These are phyloP conservation scores for Aquilaria yunnanensis DNA, from an alignment of 345 rosid genomes.

Conservation along the genomic window DNA sequence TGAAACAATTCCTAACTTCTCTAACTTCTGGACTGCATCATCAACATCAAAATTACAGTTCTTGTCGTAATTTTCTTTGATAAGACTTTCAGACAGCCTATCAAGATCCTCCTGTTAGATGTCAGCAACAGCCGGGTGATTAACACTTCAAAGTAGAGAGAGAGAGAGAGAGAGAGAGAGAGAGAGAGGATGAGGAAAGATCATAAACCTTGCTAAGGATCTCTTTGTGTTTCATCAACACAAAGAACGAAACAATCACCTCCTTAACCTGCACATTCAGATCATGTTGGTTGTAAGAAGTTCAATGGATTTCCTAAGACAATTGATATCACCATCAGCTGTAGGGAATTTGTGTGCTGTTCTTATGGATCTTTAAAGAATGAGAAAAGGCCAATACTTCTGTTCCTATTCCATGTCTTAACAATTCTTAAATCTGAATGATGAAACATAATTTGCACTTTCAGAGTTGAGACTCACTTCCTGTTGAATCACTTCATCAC, in stretches of 20 bases:
- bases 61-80: constrained; percentile 47
- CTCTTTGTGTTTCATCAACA: constrained; percentile 55
- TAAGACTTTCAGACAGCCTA: constrained; percentile 45
- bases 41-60: constrained; percentile 74
- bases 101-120: constrained; percentile 40
- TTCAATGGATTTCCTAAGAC: not conserved
- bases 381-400: no score
- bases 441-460: not conserved
- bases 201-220: constrained; percentile 35
- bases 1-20: constrained; percentile 55
- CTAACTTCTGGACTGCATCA: constrained; percentile 62
- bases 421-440: not conserved
- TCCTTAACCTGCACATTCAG: constrained; percentile 62
- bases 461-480: constrained; percentile 26
- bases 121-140: constrained; percentile 4
- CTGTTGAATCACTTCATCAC: constrained; percentile 71
- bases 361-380: not conserved
- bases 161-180: no score
- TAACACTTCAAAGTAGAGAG: not conserved
- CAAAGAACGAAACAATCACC: constrained; percentile 58
- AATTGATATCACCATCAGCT: not conserved
- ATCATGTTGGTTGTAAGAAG: not conserved
- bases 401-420: no score
- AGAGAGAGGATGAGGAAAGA: not conserved
- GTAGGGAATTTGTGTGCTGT: not conserved